Evolutionary conservation across 768 basidiomycete genomes (phyloP), one percentile per base, ranked within the genome.

Genomic region (Tricholoma terreum): DNA sequence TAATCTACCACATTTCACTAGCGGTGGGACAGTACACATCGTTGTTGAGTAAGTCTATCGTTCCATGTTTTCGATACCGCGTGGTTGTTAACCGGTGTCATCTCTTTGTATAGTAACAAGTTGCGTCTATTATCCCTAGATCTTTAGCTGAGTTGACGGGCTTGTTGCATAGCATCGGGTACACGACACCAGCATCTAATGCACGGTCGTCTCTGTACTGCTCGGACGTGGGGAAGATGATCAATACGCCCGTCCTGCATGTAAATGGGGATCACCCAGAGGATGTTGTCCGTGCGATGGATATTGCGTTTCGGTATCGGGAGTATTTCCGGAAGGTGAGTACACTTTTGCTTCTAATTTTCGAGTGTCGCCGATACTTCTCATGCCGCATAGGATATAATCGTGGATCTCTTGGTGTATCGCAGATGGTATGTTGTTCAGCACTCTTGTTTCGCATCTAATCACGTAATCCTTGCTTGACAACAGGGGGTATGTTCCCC

Each of bases 261-360:
- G 92, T 94, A 58, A 97, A 95, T 61, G 94, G 94, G 5, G 94
- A 97, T 68, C 76, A 88, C 68, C 92, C 92, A 0, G 92, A 96
- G 80, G 92, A 95, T 61, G 94, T 96, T 4, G 84, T 85, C 1
- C 82, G 87, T 6, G 92, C 93, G 1, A 82, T 96, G 73, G 85
- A 92, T 59, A 81, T 89, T n/a, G 94, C 94, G 0, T 91, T 96
- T 75, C 81, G 84, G 61, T 96, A 94, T 65, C 76, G 93, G 50
- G 85, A 91, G 65, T 77, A 89, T 70, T 96, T 96, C 79, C 82
- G 90, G 58, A 93, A 92, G 76, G 83, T 80, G 35, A 11, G 60
- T 3, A 36, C 17, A n/a, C 21, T 19, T 50, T n/a, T 40, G 36
- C 24, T 7, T 9, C 33, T 19, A 21, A 35, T 10, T n/a, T 30